These are phyloP conservation scores for Ophiostoma novo-ulmi DNA, from an alignment of 2,329 filamentous ascomycete species.

Conservation along the genomic window DNA sequence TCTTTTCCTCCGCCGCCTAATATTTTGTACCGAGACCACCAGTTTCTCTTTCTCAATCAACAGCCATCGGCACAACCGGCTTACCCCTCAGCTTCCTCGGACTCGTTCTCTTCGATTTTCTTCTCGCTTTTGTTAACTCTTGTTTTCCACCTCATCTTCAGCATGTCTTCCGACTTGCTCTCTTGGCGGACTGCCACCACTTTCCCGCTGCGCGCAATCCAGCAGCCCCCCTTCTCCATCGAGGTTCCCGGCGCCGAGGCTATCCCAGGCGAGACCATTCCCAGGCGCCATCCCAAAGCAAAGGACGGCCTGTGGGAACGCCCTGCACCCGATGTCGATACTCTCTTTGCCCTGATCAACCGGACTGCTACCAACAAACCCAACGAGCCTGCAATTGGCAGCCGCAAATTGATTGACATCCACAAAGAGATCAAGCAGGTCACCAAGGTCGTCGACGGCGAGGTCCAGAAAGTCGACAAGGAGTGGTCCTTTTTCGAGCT, in stretches of 20 bases:
- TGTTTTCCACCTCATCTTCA: not conserved
- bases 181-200: constrained; percentile 29
- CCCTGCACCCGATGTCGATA: constrained; percentile 65
- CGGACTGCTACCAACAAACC: constrained; percentile 60
- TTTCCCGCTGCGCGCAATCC: constrained; percentile 53
- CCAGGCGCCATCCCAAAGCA: constrained; percentile 66
- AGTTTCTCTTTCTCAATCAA: not conserved
- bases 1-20: not conserved
- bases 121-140: not conserved
- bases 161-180: not conserved
- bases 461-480: constrained; percentile 76
- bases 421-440: constrained; percentile 85
- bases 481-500: constrained; percentile 89
- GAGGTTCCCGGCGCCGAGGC: constrained; percentile 64
- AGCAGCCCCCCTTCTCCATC: constrained; percentile 69
- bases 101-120: not conserved
- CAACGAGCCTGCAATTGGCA: constrained; percentile 62
- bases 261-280: constrained; percentile 76
- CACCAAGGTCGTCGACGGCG: constrained; percentile 79
- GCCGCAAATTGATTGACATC: constrained; percentile 66
- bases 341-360: constrained; percentile 72
- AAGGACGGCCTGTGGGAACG: constrained; percentile 64
- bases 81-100: not conserved
- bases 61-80: not conserved
- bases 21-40: not conserved